A percentile compares a stretch with the other conserved stretches of the same genome.
Evolutionary conservation across 1,284 basidiomycete species (phyloP).

Genomic region (Ceratobasidium sp.): DNA sequence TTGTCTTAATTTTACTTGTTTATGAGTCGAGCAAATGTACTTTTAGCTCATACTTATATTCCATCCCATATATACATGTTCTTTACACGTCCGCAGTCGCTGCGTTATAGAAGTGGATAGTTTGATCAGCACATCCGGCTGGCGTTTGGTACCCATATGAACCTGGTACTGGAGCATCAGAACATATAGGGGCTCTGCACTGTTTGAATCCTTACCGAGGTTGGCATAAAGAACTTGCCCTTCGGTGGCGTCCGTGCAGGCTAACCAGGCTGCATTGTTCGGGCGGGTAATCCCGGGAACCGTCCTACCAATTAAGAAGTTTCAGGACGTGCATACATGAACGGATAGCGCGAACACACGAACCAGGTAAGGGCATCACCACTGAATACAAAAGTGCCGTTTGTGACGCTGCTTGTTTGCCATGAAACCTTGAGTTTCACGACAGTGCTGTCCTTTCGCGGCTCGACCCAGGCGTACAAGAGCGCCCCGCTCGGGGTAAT

Average conservation of each 20-base stretch:
- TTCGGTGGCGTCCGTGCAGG: constrained; percentile 64
- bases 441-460: constrained; percentile 63
- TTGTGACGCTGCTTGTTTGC: constrained; percentile 62
- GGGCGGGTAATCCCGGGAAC: constrained; percentile 35
- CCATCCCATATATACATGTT: constrained; percentile 2
- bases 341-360: constrained; percentile 47
- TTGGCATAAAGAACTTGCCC: constrained; percentile 69
- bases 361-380: constrained; percentile 54
- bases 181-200: not conserved
- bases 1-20: constrained; percentile 20
- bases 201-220: constrained; percentile 60
- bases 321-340: constrained; percentile 1
- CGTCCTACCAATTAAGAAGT: constrained; percentile 25
- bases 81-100: constrained; percentile 55
- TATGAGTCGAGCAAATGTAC: constrained; percentile 6
- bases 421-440: constrained; percentile 67
- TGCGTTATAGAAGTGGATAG: constrained; percentile 74
- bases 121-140: constrained; percentile 67
- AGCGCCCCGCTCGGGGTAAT: constrained; percentile 43
- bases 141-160: constrained; percentile 69
- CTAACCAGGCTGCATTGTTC: constrained; percentile 51
- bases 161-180: constrained; percentile 12
- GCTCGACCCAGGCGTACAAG: constrained; percentile 67
- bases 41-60: constrained; percentile 22
- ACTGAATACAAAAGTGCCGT: constrained; percentile 53